phyloP scores from a whole-genome alignment of 116 monocot species.

The Thalassia testudinum region DNA sequence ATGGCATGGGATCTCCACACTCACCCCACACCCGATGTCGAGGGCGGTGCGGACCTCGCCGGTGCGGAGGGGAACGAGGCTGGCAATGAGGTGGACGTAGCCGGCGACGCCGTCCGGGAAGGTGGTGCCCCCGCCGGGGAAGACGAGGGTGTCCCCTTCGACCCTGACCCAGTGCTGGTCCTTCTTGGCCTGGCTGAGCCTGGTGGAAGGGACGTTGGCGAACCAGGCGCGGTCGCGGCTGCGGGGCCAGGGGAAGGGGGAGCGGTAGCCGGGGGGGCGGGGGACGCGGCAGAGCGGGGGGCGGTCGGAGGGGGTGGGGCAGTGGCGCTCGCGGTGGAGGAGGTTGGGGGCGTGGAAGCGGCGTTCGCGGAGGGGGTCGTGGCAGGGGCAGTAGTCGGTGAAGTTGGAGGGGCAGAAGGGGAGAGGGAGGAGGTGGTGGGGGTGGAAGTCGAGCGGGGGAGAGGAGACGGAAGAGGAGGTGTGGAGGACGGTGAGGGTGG shows the following conservation, averaged over 20 bases:
- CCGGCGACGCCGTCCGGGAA: slow-evolving; percentile 11
- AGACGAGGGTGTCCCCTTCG: slow-evolving; percentile 16
- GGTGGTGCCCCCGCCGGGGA: slow-evolving; percentile 23
- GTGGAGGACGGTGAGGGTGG: too few species aligned
- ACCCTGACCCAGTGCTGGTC: slow-evolving; percentile 18
- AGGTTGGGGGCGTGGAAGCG: too few species aligned
- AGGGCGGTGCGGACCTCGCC: slow-evolving; percentile 5
- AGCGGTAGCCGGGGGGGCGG: neutral
- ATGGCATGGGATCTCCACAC: too few species aligned
- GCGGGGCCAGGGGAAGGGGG: neutral
- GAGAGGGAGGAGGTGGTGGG: too few species aligned
- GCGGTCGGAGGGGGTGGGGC: too few species aligned
- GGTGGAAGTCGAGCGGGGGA: too few species aligned
- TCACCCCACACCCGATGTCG: slow-evolving; percentile 8
- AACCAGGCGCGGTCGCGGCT: slow-evolving; percentile 6
- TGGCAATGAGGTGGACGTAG: neutral
- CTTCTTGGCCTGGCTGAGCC: slow-evolving; percentile 11
- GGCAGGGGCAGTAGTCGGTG: too few species aligned
- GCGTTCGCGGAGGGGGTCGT: too few species aligned
- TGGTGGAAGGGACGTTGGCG: slow-evolving; percentile 6
- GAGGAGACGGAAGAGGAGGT: too few species aligned
- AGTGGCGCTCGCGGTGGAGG: too few species aligned
- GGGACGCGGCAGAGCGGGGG: neutral
- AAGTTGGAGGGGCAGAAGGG: too few species aligned
- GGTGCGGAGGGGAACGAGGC: neutral